Conservation (phyloP, 2,329 filamentous ascomycete species). For the Chalaropsis ovoidea region DNA sequence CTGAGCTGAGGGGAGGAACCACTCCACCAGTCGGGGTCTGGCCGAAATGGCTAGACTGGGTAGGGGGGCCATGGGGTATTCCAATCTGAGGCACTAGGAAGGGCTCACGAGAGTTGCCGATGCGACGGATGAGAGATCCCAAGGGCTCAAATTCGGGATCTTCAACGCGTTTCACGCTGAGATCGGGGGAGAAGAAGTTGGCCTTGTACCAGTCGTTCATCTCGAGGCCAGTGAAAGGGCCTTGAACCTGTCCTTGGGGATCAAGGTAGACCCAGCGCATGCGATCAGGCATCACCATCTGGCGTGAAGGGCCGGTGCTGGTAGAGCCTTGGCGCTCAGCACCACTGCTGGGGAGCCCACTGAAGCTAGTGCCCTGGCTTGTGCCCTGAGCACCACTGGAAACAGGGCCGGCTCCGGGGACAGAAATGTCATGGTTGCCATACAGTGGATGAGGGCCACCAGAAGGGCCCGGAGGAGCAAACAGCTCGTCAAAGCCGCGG, state of each 20-base stretch:
- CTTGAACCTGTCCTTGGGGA: slow-evolving; percentile 82
- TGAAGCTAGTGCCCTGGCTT: slow-evolving; percentile 11
- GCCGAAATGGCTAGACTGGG: slow-evolving; percentile 41
- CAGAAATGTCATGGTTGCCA: slow-evolving; percentile 21
- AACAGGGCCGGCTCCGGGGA: slow-evolving; percentile 28
- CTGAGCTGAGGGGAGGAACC: slow-evolving; percentile 80
- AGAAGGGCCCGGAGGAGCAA: slow-evolving; percentile 32
- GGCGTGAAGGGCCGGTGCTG: slow-evolving; percentile 60
- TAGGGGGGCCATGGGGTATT: slow-evolving; percentile 73
- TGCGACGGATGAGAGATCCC: slow-evolving; percentile 85
- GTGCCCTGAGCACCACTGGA: slow-evolving; percentile 8
- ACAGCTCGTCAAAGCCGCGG: slow-evolving; percentile 47
- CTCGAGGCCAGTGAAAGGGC: slow-evolving; percentile 89
- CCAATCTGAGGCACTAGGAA: slow-evolving; percentile 97
- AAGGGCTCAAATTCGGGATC: slow-evolving; percentile 90
- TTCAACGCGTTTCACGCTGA: slow-evolving; percentile 90
- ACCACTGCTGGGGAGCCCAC: slow-evolving; percentile 26
- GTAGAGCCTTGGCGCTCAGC: slow-evolving; percentile 36
- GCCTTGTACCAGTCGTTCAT: slow-evolving; percentile 99
- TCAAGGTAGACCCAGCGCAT: slow-evolving; percentile 99
- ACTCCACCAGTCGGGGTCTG: slow-evolving; percentile 48
- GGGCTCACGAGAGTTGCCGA: slow-evolving; percentile 93
- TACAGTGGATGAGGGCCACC: slow-evolving; percentile 31
- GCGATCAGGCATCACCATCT: slow-evolving; percentile 97
- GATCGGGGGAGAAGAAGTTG: slow-evolving; percentile 89